A percentile compares a stretch with the other conserved stretches of the same genome.
Evolutionary conservation across 257 asterid genomes (phyloP).

Genomic region (Solanum chiquidenum): DNA sequence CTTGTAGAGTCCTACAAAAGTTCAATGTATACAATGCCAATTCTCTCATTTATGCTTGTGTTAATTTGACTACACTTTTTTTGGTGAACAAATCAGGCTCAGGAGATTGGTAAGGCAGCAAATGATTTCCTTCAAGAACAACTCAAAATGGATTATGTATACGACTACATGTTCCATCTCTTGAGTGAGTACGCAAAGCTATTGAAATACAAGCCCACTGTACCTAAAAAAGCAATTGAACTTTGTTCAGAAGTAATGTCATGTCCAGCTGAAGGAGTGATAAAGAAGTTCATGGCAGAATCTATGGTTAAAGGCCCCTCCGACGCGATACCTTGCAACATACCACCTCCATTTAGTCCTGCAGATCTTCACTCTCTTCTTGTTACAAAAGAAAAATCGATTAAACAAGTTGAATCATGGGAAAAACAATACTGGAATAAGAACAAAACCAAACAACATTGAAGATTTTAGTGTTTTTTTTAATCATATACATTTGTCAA

Average conservation of each 20-base stretch:
- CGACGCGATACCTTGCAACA: conserved; percentile 33
- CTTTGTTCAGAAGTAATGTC: conserved; percentile 65
- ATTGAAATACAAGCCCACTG: conserved; percentile 51
- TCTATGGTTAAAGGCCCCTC: conserved; percentile 45
- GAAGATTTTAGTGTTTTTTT: neutral
- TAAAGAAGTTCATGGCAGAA: conserved; percentile 63
- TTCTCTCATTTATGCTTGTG: neutral
- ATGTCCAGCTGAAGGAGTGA: conserved; percentile 33
- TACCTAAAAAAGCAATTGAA: conserved; percentile 45
- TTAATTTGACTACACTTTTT: neutral
- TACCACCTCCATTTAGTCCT: conserved; percentile 67
- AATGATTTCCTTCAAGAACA: conserved; percentile 44
- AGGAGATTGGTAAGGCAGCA: conserved; percentile 55
- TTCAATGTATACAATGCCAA: too few relatives aligned
- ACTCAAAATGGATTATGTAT: conserved; percentile 53
- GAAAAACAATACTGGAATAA: conserved; percentile 47
- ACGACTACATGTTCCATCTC: conserved; percentile 87
- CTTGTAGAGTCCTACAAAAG: too few relatives aligned
- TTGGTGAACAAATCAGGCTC: conserved; percentile 37
- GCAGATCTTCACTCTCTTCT: conserved; percentile 37
- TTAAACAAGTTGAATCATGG: conserved; percentile 56
- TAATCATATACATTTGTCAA: neutral
- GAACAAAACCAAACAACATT: conserved; percentile 6
- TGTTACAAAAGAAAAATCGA: conserved; percentile 16
- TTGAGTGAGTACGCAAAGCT: conserved; percentile 59